Evolutionary conservation across 495 filamentous ascomycete species (phyloP).

Genomic region (Xylaria palmicola): DNA sequence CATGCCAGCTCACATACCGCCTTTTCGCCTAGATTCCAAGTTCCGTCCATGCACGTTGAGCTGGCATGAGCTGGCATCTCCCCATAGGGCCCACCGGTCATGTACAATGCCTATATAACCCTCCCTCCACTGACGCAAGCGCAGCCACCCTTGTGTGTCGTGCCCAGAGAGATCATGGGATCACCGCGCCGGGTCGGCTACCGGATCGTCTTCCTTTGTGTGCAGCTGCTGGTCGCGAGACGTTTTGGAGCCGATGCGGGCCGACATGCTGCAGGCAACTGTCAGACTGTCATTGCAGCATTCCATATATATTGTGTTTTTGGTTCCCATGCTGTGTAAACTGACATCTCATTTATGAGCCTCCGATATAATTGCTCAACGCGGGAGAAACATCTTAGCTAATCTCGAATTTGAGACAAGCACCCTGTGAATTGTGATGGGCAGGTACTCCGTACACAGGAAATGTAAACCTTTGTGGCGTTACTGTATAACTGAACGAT

Average conservation of each 20-base stretch:
- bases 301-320: slow-evolving; percentile 7
- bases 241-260: slow-evolving; percentile 1
- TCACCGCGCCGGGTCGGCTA: not conserved
- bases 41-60: slow-evolving; percentile 41
- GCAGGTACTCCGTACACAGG: no score
- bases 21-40: slow-evolving; percentile 35
- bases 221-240: not conserved
- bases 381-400: no score
- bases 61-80: slow-evolving; percentile 42
- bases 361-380: no score
- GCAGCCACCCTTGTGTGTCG: slow-evolving; percentile 14
- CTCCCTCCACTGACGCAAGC: slow-evolving; percentile 10
- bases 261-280: slow-evolving; percentile 12
- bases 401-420: no score
- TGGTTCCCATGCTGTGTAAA: not conserved
- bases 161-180: slow-evolving; percentile 6
- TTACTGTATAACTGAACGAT: no score
- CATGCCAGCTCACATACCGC: slow-evolving; percentile 29
- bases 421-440: no score
- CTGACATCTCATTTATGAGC: not conserved
- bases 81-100: slow-evolving; percentile 33
- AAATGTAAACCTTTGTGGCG: no score
- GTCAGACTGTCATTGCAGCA: slow-evolving; percentile 7
- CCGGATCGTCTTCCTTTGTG: slow-evolving; percentile 7
- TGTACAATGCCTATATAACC: slow-evolving; percentile 29